Base-by-base conservation (phyloP, 73 alveolate genomes). In the Paramecium pentaurelia region DNA sequence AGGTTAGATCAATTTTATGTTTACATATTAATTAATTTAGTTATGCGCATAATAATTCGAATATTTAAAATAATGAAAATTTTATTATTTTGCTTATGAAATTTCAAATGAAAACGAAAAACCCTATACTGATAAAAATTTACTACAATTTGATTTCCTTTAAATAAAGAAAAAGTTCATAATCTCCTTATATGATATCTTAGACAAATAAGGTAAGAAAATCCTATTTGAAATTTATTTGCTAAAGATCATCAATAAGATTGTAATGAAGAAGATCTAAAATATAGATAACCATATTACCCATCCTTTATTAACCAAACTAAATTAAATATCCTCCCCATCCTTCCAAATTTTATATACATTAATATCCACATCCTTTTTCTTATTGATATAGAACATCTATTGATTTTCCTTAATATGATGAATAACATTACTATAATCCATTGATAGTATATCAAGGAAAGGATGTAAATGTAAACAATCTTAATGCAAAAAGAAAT, bases 391-490 rank as follows among this genome's bases (percentile, higher is more conserved):
- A 64, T 28, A 28, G 84, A 27, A 51, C 45, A 34, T 51, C 84
- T 28, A 8, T 64, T 12, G 2, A 64, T 4, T 64, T 32, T 64
- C 49, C 84, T 0, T 3, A 64, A 64, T 64, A 11, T 64, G 84
- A 64, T 64, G 44, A 22, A 20, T 44, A 18, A 28, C 58, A 44
- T 30, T 80, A 45, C 14, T 80, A 80, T 25, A 40, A 64, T 32
- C 28, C 84, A 64, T 34, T 28, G 91, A 80, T 10, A 27, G 4
- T 16, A 71, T 10, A 3, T n/a, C 80, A 20, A 80, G 83, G 40
- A 58, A 71, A n/a, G 97, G 96, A 22, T 95, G 97, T 84, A 93
- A 95, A 54, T 95, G 97, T 90, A 95, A 88, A 64, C 73, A 91
- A 71, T 95, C 97, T 25, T 95, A 95, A 64, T 95, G 97, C 44